A percentile compares a stretch with the other conserved stretches of the same genome.
These are phyloP conservation scores for Teunomyces aglyptinius DNA, from an alignment of 805 yeast species.

Conservation along the genomic window DNA sequence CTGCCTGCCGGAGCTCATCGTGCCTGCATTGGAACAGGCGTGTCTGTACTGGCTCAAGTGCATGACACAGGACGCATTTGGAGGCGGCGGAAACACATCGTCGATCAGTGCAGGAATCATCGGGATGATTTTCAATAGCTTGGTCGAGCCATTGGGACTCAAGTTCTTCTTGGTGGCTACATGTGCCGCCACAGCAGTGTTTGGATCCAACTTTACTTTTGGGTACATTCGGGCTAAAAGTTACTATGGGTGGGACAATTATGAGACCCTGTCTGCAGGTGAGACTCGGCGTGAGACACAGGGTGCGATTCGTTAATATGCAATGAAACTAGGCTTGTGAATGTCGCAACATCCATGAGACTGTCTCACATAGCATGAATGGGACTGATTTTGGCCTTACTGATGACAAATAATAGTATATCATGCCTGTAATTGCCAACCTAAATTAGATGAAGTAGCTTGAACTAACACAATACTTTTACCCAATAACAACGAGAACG, in stretches of 20 bases:
- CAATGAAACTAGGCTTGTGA: no score
- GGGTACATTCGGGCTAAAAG: constrained; percentile 63
- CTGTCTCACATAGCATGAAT: no score
- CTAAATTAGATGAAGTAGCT: no score
- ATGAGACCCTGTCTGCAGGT: not conserved
- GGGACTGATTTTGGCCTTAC: no score
- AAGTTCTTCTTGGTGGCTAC: constrained; percentile 51
- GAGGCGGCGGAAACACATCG: constrained; percentile 48
- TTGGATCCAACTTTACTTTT: constrained; percentile 60
- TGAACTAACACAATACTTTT: no score
- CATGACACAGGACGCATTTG: constrained; percentile 56
- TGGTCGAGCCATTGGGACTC: constrained; percentile 66
- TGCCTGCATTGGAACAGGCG: constrained; percentile 55
- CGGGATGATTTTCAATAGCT: constrained; percentile 59
- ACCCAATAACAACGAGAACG: no score
- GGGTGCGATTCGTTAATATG: not conserved
- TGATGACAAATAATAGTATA: no score
- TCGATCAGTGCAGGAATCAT: constrained; percentile 59
- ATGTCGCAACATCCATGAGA: no score
- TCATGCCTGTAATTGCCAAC: no score
- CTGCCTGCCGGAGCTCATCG: constrained; percentile 54
- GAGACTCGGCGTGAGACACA: no score
- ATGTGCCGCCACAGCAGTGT: constrained; percentile 43
- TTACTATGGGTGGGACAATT: constrained; percentile 39
- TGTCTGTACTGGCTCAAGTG: constrained; percentile 67